Evolutionary conservation across 441 rosid genomes (phyloP).

Genomic region (Lepidium campestre): DNA sequence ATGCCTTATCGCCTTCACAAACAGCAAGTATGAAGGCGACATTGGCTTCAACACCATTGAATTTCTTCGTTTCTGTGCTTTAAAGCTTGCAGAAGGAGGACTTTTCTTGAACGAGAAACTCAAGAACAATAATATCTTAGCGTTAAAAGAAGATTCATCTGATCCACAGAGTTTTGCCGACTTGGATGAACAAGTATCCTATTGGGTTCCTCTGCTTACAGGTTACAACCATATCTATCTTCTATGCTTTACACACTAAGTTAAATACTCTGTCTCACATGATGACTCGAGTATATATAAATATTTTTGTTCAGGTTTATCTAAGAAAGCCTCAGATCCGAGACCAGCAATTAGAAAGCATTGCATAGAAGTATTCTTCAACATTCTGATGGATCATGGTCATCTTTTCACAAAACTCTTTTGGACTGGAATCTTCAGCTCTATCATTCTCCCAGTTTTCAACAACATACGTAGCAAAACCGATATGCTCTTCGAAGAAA

Average conservation of each 20-base stretch:
- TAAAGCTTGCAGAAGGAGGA: constrained; percentile 90
- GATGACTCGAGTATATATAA: background rate
- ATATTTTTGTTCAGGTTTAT: constrained; percentile 57
- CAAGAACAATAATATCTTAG: constrained; percentile 33
- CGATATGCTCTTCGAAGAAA: constrained; percentile 40
- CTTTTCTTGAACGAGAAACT: constrained; percentile 57
- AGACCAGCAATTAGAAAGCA: constrained; percentile 75
- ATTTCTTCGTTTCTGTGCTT: constrained; percentile 94
- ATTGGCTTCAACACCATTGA: constrained; percentile 98
- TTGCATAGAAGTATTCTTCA: constrained; percentile 81
- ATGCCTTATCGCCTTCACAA: constrained; percentile 91
- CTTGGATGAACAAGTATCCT: constrained; percentile 79
- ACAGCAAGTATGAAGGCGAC: constrained; percentile 86
- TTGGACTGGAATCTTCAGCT: constrained; percentile 58
- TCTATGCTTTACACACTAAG: background rate
- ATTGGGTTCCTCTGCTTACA: constrained; percentile 91
- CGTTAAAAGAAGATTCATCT: constrained; percentile 33
- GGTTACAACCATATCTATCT: constrained; percentile 37
- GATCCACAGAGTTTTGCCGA: constrained; percentile 36
- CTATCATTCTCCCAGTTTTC: constrained; percentile 69
- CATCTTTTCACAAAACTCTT: constrained; percentile 73
- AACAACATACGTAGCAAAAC: constrained; percentile 42
- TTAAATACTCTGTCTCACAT: background rate
- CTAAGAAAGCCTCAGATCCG: constrained; percentile 74
- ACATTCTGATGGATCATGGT: constrained; percentile 90